phyloP scores from a whole-genome alignment of 805 yeast species.

The Cyberlindnera subsufficiens region DNA sequence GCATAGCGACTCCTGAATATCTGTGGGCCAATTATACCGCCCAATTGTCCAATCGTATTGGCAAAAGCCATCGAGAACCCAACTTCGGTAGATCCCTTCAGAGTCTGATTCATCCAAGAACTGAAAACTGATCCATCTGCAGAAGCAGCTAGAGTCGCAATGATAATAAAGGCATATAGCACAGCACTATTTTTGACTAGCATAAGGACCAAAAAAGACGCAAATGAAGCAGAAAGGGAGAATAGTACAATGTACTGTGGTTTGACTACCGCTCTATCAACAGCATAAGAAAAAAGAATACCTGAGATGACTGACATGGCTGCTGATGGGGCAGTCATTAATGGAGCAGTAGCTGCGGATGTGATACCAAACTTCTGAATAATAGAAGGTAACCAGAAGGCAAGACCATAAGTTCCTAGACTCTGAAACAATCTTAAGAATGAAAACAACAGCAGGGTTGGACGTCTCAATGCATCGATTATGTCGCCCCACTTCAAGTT shows the following conservation, averaged over 20 bases:
- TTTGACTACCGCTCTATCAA: conserved; percentile 6
- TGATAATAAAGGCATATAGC: conserved; percentile 7
- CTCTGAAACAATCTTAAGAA: conserved; percentile 3
- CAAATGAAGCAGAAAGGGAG: background rate
- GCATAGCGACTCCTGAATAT: conserved; percentile 4
- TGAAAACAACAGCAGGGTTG: conserved; percentile 1
- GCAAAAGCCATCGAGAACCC: conserved; percentile 7
- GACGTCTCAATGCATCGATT: background rate
- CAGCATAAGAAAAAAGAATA: conserved; percentile 4
- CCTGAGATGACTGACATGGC: conserved; percentile 7
- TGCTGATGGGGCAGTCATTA: conserved; percentile 8
- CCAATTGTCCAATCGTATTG: conserved; percentile 7
- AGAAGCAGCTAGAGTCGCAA: conserved; percentile 6
- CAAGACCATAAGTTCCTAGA: conserved; percentile 10
- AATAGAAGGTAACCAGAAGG: conserved; percentile 11
- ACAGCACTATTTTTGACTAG: conserved; percentile 3
- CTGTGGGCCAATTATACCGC: conserved; percentile 14
- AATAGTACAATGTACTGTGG: conserved; percentile 2
- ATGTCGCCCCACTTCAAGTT: background rate
- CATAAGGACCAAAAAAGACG: conserved; percentile 1
- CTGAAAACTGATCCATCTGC: conserved; percentile 9
- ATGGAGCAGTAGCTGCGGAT: conserved; percentile 28
- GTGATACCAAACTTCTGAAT: conserved; percentile 6
- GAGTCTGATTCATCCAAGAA: conserved; percentile 7
- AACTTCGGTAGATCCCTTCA: conserved; percentile 7